phyloP scores from a whole-genome alignment of 2,329 filamentous ascomycete genomes.

The Emmonsia crescens region DNA sequence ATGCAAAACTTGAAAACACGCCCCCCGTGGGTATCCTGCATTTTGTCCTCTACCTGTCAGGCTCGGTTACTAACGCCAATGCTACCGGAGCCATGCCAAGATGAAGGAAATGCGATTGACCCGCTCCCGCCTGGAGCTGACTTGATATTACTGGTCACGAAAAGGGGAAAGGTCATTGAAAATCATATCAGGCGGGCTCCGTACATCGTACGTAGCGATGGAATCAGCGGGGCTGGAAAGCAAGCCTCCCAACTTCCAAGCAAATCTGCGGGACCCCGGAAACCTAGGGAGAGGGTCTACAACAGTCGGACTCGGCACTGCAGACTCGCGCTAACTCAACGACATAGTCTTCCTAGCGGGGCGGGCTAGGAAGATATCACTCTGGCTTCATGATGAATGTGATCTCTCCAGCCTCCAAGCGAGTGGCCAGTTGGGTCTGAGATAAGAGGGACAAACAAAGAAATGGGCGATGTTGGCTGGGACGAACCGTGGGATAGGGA shows the following conservation, averaged over 20 bases:
- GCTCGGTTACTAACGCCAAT: not conserved
- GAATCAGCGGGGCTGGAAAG: not conserved
- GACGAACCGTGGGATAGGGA: not conserved
- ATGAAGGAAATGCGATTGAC: not conserved
- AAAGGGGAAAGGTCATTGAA: not conserved
- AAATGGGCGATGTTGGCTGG: not conserved
- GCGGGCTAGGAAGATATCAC: not conserved
- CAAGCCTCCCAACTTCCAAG: not conserved
- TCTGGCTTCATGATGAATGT: not conserved
- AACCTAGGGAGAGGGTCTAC: not conserved
- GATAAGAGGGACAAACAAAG: not conserved
- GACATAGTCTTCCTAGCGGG: not conserved
- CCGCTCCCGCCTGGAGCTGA: not conserved
- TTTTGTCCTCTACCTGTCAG: no score
- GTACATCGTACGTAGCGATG: not conserved
- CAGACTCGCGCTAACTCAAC: not conserved
- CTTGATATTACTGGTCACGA: not conserved
- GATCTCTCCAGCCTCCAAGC: not conserved
- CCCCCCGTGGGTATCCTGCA: not conserved
- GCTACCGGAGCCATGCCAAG: not conserved
- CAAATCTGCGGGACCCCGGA: not conserved
- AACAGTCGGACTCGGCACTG: not conserved
- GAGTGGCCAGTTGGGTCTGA: not conserved
- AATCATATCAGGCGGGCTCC: not conserved
- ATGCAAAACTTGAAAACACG: not conserved